Evolutionary conservation across 2,329 filamentous ascomycete genomes (phyloP), one percentile per base, ranked within the genome.

Genomic region (Phoma sp.): DNA sequence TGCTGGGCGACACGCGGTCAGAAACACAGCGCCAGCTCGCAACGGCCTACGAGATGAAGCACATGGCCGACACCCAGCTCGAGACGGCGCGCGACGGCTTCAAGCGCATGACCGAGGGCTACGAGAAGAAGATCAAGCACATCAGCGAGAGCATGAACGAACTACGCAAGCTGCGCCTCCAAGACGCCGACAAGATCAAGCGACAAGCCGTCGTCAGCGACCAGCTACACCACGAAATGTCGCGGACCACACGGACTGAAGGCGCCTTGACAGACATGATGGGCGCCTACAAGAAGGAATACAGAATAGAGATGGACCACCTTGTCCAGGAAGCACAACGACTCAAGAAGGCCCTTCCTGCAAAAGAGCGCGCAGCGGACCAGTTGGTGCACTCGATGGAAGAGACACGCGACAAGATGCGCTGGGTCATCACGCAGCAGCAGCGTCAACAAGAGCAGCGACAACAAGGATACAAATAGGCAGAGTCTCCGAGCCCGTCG

Each of bases 11-110:
- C 69, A 79, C 82, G 27, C 81, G 82, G 45, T 79, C 80, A 36
- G 85, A 88, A 27, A 81, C 85, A 29, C 85, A 85, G 59, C 72
- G 80, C 31, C 84, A 88, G 63, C 82, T 91, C 6, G 86, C 90
- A 51, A 83, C 86, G 58, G 73, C 76, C 38, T 70, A 75, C 46
- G 78, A 80, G 40, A 67, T 74, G 63, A 76, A 75, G 56, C 76
- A 76, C 54, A 72, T 78, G 54, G 88, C 89, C 32, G 85, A 84
- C 37, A 81, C 78, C 32, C 83, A 88, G 58, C 87, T 88, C 12
- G 81, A 85, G 55, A 79, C 91, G 35, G 86, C 90, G 77, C 85
- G 91, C 64, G 87, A 87, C 35, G 85, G 88, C 25, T 89, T 90
- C 74, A 88, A 87, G 83, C 85, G 84, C 63, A 84, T 89, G 22